These are phyloP conservation scores for Chloranthus sessilifolius DNA, from an alignment of 164 flowering plant species.

Conservation along the genomic window DNA sequence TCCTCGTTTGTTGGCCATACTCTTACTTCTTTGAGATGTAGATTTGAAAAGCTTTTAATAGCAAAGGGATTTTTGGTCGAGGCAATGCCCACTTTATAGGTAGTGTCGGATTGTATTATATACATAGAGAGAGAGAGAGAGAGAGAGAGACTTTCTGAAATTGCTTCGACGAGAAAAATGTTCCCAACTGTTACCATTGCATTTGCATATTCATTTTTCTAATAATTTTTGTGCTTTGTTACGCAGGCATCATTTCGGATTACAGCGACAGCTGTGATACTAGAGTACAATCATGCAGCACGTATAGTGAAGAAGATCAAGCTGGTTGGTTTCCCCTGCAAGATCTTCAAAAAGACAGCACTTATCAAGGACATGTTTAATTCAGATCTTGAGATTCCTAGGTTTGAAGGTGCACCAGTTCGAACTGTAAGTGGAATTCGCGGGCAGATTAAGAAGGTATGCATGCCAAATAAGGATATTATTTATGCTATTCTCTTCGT, in stretches of 20 bases:
- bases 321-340: constrained; percentile 81
- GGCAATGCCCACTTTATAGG: too few species aligned
- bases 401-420: constrained; percentile 88
- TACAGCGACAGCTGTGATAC: constrained; percentile 75
- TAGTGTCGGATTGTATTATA: too few species aligned
- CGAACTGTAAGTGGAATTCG: constrained; percentile 94
- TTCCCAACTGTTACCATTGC: background rate
- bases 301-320: constrained; percentile 78
- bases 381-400: constrained; percentile 91
- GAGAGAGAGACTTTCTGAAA: too few species aligned
- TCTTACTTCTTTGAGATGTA: too few species aligned
- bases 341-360: constrained; percentile 92
- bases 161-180: background rate
- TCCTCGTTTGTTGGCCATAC: too few species aligned
- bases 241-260: constrained; percentile 81
- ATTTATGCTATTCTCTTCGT: background rate
- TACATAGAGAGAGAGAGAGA: too few species aligned
- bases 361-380: constrained; percentile 88
- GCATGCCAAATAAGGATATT: background rate
- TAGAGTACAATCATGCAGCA: constrained; percentile 81
- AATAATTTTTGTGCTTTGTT: constrained; percentile 9
- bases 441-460: constrained; percentile 96
- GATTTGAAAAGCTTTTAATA: too few species aligned
- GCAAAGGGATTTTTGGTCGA: too few species aligned
- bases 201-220: background rate